Evolutionary conservation across 768 basidiomycete species (phyloP).

Genomic region (Boletellus sp.): DNA sequence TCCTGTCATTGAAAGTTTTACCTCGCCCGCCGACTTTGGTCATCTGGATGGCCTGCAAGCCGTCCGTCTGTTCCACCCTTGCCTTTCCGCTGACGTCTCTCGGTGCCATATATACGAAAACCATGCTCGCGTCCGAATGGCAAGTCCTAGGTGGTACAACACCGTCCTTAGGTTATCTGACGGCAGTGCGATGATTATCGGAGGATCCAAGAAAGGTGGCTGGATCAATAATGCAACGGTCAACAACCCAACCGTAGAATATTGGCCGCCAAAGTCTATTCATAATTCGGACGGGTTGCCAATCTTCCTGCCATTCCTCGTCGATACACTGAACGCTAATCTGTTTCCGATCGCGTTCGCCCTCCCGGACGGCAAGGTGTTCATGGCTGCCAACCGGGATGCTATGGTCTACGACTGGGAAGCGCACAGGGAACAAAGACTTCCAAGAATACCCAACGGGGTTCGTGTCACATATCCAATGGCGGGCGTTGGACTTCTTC

Average conservation of each 20-base stretch:
- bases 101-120: conserved; percentile 65
- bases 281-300: conserved; percentile 65
- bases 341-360: conserved; percentile 74
- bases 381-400: conserved; percentile 75
- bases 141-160: conserved; percentile 79
- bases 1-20: conserved; percentile 62
- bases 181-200: conserved; percentile 81
- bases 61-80: conserved; percentile 69
- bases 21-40: conserved; percentile 70
- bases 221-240: conserved; percentile 83
- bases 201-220: conserved; percentile 76
- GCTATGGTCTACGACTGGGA: conserved; percentile 80
- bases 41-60: conserved; percentile 72
- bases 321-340: conserved; percentile 75
- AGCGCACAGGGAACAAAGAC: conserved; percentile 52
- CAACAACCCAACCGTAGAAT: conserved; percentile 81
- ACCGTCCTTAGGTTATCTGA: conserved; percentile 66
- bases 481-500: conserved; percentile 69
- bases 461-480: conserved; percentile 83
- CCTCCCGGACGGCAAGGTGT: conserved; percentile 66
- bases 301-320: conserved; percentile 58
- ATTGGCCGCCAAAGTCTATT: conserved; percentile 76
- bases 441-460: conserved; percentile 71
- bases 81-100: conserved; percentile 43
- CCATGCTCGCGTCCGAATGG: conserved; percentile 62